phyloP scores from a whole-genome alignment of 176 grass and related monocot species.

The Carex kokanica region DNA sequence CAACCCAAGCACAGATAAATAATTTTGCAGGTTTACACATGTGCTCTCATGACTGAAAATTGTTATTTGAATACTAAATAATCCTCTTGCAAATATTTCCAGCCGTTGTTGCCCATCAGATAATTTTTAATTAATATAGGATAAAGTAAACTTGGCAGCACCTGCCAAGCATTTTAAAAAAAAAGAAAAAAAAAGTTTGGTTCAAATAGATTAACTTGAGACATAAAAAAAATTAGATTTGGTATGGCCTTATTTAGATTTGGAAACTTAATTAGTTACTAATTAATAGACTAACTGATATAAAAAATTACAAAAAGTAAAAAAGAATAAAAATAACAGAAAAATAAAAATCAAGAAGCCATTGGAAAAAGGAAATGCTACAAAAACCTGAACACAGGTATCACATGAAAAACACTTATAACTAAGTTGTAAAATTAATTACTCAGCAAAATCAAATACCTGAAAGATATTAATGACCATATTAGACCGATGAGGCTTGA shows the following conservation, averaged over 20 bases:
- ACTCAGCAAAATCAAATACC: slow-evolving; percentile 28
- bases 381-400: background rate
- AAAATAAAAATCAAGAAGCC: background rate
- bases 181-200: background rate
- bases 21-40: background rate
- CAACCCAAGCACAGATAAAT: background rate
- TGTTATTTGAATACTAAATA: background rate
- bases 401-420: no score
- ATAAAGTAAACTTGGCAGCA: background rate
- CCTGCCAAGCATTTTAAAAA: no score
- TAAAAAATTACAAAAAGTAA: background rate
- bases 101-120: background rate
- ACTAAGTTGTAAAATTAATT: slow-evolving; percentile 4
- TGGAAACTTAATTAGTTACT: background rate
- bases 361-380: background rate
- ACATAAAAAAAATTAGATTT: background rate
- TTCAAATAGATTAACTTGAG: background rate
- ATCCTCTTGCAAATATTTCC: background rate
- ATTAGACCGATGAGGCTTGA: slow-evolving; percentile 89
- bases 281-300: background rate
- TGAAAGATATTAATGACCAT: slow-evolving; percentile 92
- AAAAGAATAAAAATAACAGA: background rate
- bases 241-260: background rate
- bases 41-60: background rate
- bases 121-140: background rate